Evolutionary conservation across 768 basidiomycete genomes (phyloP), one percentile per base, ranked within the genome.

Genomic region (Clavulina sp.): DNA sequence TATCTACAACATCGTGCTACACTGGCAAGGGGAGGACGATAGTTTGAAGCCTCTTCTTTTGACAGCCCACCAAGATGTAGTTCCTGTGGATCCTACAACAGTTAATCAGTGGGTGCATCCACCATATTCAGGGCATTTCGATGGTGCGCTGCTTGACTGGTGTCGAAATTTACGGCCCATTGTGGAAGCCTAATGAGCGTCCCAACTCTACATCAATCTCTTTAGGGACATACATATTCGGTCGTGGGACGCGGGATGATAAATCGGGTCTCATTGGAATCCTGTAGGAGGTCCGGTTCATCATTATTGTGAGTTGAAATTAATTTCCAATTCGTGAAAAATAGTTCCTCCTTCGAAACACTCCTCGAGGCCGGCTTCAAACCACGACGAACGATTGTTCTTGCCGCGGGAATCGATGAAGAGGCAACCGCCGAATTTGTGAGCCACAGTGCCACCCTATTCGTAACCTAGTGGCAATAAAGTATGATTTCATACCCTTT

Each of bases 371-470:
- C 73, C 9, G 74, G 71, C 2, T 87, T 79, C 64, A 61, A 71
- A 49, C 85, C 87, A 16, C 68, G 69, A 2, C 70, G 84, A 46
- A 77, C 72, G 1, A 63, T 80, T 21, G 73, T 80, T 1, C 67
- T 80, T 54, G 69, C 78, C 2, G 80, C 74, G 54, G 80, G 84
- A 1, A 85, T 84, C 56, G 84, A 86, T 57, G 84, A 86, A 61
- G 84, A 85, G 66, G 68, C 73, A 52, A 68, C 70, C 51, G 78
- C 78, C 34, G 48, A 51, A 30, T 64, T 71, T 56, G 76, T 73
- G 64, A n/a, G n/a, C n/a, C n/a, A n/a, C n/a, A 54, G 54, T 49
- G n/a, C n/a, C n/a, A n/a, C n/a, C n/a, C n/a, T n/a, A n/a, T n/a
- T n/a, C n/a, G n/a, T 56, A 75, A 55, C 53, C 48, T 18, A 52